A percentile compares a stretch with the other conserved stretches of the same genome.
Conservation (phyloP, 345 rosid species). For the Pistacia atlantica region DNA sequence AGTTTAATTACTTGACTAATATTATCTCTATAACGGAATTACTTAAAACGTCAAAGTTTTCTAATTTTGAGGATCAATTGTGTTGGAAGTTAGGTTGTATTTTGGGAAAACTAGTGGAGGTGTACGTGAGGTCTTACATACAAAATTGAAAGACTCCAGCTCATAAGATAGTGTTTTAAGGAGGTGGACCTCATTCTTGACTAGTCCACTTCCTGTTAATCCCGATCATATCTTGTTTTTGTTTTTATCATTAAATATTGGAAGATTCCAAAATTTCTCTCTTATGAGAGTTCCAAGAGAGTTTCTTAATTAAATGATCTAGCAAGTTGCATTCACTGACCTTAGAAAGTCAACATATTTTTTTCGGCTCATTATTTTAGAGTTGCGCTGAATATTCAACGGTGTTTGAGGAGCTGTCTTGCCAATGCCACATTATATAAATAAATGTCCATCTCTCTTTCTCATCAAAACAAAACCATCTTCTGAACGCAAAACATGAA, state of each 20-base stretch:
- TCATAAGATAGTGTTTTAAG: background rate
- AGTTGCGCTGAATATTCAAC: background rate
- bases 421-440: background rate
- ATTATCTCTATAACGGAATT: no score
- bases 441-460: background rate
- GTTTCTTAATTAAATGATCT: no score
- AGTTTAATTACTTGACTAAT: no score
- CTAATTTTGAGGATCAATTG: no score
- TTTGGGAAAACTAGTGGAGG: no score
- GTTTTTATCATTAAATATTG: no score
- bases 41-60: no score
- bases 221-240: background rate
- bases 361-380: background rate
- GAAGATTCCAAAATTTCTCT: no score
- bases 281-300: background rate
- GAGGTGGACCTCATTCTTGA: constrained; percentile 6
- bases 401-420: background rate
- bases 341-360: background rate
- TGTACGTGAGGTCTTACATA: no score
- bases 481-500: background rate
- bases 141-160: background rate
- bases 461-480: background rate
- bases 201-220: background rate
- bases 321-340: background rate
- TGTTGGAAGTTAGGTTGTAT: no score